Evolutionary conservation across 2,329 filamentous ascomycete genomes (phyloP).

Genomic region (Trichophyton simii): DNA sequence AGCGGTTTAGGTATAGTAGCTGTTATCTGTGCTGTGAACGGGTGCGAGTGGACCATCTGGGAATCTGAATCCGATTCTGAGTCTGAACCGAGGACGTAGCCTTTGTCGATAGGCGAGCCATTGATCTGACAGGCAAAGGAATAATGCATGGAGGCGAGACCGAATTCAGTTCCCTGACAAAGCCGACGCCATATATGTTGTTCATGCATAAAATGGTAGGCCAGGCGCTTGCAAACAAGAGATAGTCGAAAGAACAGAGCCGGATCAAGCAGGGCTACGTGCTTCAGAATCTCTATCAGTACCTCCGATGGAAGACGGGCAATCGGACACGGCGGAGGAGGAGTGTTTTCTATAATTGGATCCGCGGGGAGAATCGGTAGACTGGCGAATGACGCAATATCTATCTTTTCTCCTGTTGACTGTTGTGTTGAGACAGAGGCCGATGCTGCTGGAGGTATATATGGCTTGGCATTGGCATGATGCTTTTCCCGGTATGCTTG

Average conservation of each 20-base stretch:
- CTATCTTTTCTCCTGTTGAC: slow-evolving; percentile 39
- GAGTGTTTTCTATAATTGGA: slow-evolving; percentile 58
- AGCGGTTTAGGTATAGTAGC: slow-evolving; percentile 28
- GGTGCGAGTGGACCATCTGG: slow-evolving; percentile 6
- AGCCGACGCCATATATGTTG: slow-evolving; percentile 75
- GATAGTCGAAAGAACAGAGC: slow-evolving; percentile 63
- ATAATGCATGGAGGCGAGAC: slow-evolving; percentile 75
- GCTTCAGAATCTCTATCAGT: slow-evolving; percentile 61
- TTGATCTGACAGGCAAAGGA: slow-evolving; percentile 52
- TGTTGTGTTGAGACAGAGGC: not conserved
- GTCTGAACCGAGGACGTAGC: slow-evolving; percentile 17
- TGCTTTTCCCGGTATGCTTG: slow-evolving; percentile 82
- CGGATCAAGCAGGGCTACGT: slow-evolving; percentile 64
- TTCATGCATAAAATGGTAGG: slow-evolving; percentile 72
- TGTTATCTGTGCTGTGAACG: slow-evolving; percentile 24
- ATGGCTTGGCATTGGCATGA: slow-evolving; percentile 51
- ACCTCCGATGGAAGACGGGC: slow-evolving; percentile 70
- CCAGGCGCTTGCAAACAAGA: slow-evolving; percentile 74
- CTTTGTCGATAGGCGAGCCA: slow-evolving; percentile 27
- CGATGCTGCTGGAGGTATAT: slow-evolving; percentile 34
- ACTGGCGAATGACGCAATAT: slow-evolving; percentile 62
- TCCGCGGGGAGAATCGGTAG: slow-evolving; percentile 56
- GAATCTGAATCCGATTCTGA: slow-evolving; percentile 22
- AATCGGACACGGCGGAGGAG: slow-evolving; percentile 68
- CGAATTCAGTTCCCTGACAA: slow-evolving; percentile 57